Base-by-base conservation (phyloP, 306 rosid genomes). In the Alnus rubra region DNA sequence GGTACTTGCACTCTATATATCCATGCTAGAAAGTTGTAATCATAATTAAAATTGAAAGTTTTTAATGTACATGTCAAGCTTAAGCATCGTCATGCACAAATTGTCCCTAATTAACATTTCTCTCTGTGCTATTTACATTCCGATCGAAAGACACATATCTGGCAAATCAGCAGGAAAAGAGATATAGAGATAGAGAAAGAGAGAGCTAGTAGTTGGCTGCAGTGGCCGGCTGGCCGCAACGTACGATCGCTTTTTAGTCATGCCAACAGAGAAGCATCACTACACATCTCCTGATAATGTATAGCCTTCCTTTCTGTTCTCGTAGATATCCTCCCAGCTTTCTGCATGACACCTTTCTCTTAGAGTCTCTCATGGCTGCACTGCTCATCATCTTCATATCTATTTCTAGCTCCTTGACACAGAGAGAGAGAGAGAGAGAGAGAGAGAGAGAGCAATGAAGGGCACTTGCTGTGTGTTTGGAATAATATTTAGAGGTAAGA, bases 241-340 rank as follows among this genome's bases (percentile, higher is more conserved):
- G 0, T 23, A 23, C 28, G 28, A 18, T 65, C 6, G 71, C 71
- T 39, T 33, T 28, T 49, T 33, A 71, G 58, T 71, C 75, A 49
- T 49, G 75, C 75, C 75, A 71, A 31, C 75, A 71, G 13, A 71
- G 59, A 42, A 68, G 72, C 72, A 68, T 68, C 31, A 68, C 52
- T 42, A 68, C 72, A 42, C 72, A 68, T 68, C 75, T 71, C 23
- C 59, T 71, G 75, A 71, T 71, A 23, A 71, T 71, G 59, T 71
- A 71, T 14, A 71, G 44, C 44, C 39, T 71, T 31, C 75, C 75
- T 33, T 71, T 71, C 75, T 71, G 75, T 30, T 71, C 75, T 49
- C 31, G 49, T 28, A 71, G 42, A 71, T 71, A 49, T 5, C 75
- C 59, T 49, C 75, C 75, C 7, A 71, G 75, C 75, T 31, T 71